Percentiles rank a stretch among this genome's conserved stretches.
Conservation (phyloP, 305 asterid species). For the Withania somnifera region DNA sequence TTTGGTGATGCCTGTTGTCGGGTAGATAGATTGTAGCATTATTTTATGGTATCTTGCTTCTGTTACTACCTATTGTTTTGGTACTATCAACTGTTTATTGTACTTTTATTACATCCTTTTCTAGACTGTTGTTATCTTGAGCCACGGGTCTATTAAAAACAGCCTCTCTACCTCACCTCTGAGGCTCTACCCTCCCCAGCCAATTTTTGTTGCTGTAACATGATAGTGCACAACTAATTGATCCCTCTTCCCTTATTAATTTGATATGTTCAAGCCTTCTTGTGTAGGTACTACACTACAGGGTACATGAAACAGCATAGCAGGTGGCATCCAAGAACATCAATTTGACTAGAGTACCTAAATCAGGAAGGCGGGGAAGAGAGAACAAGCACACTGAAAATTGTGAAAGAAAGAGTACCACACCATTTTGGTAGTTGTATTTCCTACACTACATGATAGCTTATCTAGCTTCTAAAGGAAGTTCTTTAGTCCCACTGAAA, state of each 20-base stretch:
- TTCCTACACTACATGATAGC: too few species aligned
- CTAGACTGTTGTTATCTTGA: too few species aligned
- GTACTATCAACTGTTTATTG: too few species aligned
- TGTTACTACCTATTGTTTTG: too few species aligned
- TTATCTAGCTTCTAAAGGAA: background rate
- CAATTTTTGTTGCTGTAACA: too few species aligned
- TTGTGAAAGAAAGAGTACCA: background rate
- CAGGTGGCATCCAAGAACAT: background rate
- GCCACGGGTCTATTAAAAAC: too few species aligned
- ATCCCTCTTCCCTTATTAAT: background rate
- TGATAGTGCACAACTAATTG: background rate
- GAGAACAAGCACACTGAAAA: background rate
- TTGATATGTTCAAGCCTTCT: background rate
- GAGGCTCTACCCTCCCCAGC: too few species aligned
- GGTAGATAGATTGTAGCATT: too few species aligned
- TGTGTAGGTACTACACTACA: background rate
- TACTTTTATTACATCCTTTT: too few species aligned
- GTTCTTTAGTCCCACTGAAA: background rate
- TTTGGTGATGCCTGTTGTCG: too few species aligned
- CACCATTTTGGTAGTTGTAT: background rate
- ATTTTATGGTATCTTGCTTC: too few species aligned
- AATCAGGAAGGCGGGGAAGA: background rate
- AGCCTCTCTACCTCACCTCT: too few species aligned
- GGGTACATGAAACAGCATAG: background rate
- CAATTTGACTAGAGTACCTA: background rate